A percentile compares a stretch with the other conserved stretches of the same genome.
Evolutionary conservation across 1,139 yeast genomes (phyloP).

Genomic region (Schizosaccharomyces versatilis): DNA sequence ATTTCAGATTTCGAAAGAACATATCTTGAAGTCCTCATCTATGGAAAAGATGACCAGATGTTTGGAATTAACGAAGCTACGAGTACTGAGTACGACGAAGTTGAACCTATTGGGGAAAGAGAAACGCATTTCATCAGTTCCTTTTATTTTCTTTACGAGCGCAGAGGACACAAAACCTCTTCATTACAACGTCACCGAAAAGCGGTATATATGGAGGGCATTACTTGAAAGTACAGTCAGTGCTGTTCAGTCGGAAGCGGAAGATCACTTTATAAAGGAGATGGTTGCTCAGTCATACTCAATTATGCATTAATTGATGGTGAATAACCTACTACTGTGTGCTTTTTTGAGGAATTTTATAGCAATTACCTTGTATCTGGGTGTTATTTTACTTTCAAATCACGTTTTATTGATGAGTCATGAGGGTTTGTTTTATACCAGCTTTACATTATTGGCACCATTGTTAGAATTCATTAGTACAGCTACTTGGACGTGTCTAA

Average conservation of each 20-base stretch:
- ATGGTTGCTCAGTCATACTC: constrained; percentile 58
- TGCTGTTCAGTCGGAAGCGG: constrained; percentile 48
- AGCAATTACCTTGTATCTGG: not conserved
- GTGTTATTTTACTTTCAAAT: constrained; percentile 33
- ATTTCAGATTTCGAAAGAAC: no score
- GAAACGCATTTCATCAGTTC: no score
- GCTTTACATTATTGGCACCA: constrained; percentile 47
- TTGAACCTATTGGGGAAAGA: no score
- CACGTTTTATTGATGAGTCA: constrained; percentile 38
- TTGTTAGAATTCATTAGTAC: constrained; percentile 60
- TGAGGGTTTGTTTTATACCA: constrained; percentile 61
- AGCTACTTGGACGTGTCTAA: constrained; percentile 53
- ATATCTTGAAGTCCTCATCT: no score
- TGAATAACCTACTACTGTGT: constrained; percentile 45
- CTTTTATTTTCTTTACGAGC: no score
- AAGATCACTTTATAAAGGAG: constrained; percentile 52
- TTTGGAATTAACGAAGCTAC: no score
- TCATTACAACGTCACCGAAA: constrained; percentile 15
- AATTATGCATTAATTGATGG: constrained; percentile 50
- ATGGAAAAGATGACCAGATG: no score
- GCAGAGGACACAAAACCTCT: constrained; percentile 16
- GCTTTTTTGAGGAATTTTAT: constrained; percentile 70
- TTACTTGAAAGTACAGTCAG: constrained; percentile 35
- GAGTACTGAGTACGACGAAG: no score
- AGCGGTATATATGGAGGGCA: constrained; percentile 15